Evolutionary conservation across 208 protist genomes (phyloP).

Genomic region (Endotrypanum monterogeii): DNA sequence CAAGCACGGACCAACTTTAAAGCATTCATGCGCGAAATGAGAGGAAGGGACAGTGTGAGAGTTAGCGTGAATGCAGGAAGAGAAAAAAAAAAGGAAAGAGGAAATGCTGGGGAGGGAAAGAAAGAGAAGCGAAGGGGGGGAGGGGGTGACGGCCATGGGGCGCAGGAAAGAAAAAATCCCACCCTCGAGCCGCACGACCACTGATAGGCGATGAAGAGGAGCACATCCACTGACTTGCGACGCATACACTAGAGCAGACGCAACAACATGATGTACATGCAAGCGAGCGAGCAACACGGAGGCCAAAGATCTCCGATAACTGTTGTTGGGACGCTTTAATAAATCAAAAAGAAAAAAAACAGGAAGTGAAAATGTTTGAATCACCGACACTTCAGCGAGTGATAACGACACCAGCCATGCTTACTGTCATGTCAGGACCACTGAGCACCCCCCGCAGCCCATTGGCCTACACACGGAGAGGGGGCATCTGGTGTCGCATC

Average conservation of each 20-base stretch:
- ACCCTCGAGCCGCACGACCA: neutral
- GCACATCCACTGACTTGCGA: neutral
- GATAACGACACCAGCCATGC: neutral
- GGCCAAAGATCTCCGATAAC: neutral
- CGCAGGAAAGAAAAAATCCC: slow-evolving; percentile 1
- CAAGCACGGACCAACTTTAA: neutral
- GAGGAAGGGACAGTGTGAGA: neutral
- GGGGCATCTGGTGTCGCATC: neutral
- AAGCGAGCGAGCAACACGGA: neutral
- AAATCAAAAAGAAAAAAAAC: neutral
- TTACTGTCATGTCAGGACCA: neutral
- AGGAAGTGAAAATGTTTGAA: neutral
- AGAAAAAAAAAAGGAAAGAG: neutral
- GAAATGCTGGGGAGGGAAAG: neutral
- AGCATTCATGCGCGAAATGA: neutral
- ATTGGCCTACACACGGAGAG: neutral
- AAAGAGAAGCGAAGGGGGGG: neutral
- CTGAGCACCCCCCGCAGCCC: neutral
- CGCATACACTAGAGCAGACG: neutral
- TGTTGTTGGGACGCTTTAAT: neutral
- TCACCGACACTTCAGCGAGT: neutral
- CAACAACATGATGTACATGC: neutral
- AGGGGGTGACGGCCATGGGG: neutral
- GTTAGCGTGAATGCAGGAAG: too few species aligned
- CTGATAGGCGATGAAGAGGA: neutral